Evolutionary conservation across 768 basidiomycete genomes (phyloP), one percentile per base, ranked within the genome.

Genomic region (Nidularia pulvinata): DNA sequence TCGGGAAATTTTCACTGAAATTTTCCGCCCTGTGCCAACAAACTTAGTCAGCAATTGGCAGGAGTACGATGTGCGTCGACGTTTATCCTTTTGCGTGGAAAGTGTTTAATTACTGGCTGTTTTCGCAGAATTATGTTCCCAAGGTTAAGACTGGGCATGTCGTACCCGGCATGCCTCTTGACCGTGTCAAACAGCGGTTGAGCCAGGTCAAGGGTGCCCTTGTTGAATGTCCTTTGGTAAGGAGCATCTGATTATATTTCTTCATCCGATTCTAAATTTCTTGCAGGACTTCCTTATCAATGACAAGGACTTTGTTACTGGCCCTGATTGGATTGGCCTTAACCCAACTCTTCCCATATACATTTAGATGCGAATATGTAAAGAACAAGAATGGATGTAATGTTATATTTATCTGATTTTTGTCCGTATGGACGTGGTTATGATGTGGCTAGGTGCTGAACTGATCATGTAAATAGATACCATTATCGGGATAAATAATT

Each of bases 21-120:
- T 95, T 33, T 97, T 96, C 78, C 79, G 85, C 39, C 86, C 90
- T n/a, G 83, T 93, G 13, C 93, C 94, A 3, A 88, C 85, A 10
- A 93, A 97, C 69, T 69, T 88, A 30, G 88, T 95, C 48, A 79
- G 86, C 56, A 78, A 79, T 52, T 95, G 91, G 93, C 71, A 79
- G 7, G 81, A 84, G 4, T 96, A 95, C 65, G 85, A 89, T 49
- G 90, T 89, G 59, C 32, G 83, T 68, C 52, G 52, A 19, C 32
- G 33, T 56, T 19, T 4, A 50, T 25, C 22, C 46, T 33, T 34
- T 51, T 33, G 45, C 25, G 33, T 37, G 48, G 35, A 48, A 46
- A 33, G n/a, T 46, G 35, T 49, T 45, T 16, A 22, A 50, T 25
- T 45, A 43, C 25, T 2, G n/a, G 37, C 37, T 39, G 37, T 36